Evolutionary conservation across 441 rosid species (phyloP).

Genomic region (Pelargonium myrrhifolium): DNA sequence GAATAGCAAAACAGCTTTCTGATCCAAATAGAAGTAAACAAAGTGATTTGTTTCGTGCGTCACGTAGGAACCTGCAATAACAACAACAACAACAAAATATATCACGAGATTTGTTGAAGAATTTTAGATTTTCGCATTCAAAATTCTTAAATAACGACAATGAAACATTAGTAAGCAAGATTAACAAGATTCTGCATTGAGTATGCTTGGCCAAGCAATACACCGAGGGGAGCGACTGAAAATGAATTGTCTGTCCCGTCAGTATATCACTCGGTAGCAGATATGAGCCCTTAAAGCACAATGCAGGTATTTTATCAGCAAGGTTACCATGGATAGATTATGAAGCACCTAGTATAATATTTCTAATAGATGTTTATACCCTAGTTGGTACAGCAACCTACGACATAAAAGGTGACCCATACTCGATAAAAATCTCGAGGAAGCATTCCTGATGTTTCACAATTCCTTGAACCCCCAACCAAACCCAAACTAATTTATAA

Average conservation of each 20-base stretch:
- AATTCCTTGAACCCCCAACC: neutral
- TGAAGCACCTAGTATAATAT: neutral
- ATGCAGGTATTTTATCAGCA: neutral
- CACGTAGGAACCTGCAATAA: conserved; percentile 75
- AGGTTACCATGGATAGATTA: neutral
- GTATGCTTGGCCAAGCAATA: neutral
- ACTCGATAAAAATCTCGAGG: neutral
- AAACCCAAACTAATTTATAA: neutral
- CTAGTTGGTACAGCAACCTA: neutral
- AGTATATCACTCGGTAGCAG: neutral
- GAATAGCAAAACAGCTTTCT: conserved; percentile 92
- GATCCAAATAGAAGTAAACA: conserved; percentile 88
- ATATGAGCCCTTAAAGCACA: neutral
- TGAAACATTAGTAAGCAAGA: too few species aligned
- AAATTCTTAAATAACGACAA: neutral
- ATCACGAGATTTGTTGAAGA: conserved; percentile 3
- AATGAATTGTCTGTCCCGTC: neutral
- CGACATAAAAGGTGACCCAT: too few species aligned
- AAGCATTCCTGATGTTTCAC: neutral
- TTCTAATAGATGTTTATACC: neutral
- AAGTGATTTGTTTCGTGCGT: conserved; percentile 97
- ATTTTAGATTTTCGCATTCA: neutral
- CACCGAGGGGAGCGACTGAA: neutral
- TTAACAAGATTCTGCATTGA: too few species aligned
- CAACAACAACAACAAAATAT: neutral